Evolutionary conservation across 1,284 basidiomycete genomes (phyloP), one percentile per base, ranked within the genome.

Genomic region (Fomitopsis pinicola): DNA sequence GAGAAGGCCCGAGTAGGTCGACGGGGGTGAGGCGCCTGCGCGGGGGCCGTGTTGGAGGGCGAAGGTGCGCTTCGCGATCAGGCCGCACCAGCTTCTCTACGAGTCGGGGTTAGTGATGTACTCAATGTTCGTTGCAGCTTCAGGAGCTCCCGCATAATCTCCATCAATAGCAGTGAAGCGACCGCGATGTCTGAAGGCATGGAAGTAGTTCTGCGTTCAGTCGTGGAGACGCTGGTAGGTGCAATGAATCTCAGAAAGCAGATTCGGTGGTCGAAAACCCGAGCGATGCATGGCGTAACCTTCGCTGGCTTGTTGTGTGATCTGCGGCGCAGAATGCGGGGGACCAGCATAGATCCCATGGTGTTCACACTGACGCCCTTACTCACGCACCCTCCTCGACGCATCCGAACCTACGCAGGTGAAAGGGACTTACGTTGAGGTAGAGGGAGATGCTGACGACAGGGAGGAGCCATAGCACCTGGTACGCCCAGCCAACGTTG

Each of bases 401-500:
- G 56, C 52, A 45, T 33, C 30, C 30, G 38, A 40, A 40, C 38
- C 38, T 40, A 40, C 38, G 3, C 30, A 59, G 12, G 45, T 17
- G 40, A n/a, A 45, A 59, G 52, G 19, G 42, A 78, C 88, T 72
- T 67, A 91, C 89, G 68, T 92, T 92, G 55, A 92, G 77, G 72
- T 91, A 92, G 60, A 92, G 80, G 5, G 89, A 90, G 22, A 76
- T 73, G 6, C 86, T 86, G 5, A 91, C 79, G 56, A 92, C 81
- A 1, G 91, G 91, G 30, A 90, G 73, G 5, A 93, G 74, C 91
- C 91, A 93, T 44, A 93, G 73, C 2, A 83, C 75, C 67, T 85
- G 86, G 71, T 92, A 93, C 63, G 90, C 84, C 83, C 84, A 86
- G 7, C 87, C 85, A 14, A 91, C 77, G 67, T 91, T 89, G 22